Conservation (phyloP, 2,329 filamentous ascomycete genomes). For the Bertia moriformis region DNA sequence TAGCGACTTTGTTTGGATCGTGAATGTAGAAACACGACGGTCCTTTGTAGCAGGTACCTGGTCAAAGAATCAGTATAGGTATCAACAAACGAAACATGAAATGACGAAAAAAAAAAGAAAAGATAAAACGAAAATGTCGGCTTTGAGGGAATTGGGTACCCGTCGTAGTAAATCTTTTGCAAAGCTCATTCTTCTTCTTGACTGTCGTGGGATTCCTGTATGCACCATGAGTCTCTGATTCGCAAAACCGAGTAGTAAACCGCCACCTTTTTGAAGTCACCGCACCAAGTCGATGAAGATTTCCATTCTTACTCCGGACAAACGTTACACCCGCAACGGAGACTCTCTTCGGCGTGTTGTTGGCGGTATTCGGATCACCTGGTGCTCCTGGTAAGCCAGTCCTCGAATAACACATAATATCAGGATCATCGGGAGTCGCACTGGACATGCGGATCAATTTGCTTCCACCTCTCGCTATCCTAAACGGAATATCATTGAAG, state of each 20-base stretch:
- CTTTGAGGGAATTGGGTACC: conserved; percentile 32
- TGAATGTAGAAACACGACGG: conserved; percentile 68
- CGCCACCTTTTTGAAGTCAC: conserved; percentile 63
- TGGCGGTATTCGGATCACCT: conserved; percentile 45
- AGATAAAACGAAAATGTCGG: background rate
- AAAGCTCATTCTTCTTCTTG: conserved; percentile 60
- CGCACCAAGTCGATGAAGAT: conserved; percentile 65
- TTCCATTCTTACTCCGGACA: conserved; percentile 74
- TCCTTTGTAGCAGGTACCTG: conserved; percentile 77
- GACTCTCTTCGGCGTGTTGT: conserved; percentile 60
- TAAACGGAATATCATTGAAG: conserved; percentile 61
- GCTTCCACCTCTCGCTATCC: conserved; percentile 62
- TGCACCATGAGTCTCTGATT: too few species aligned
- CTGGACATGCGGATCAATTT: conserved; percentile 65
- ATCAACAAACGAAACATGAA: conserved; percentile 14
- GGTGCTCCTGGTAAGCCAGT: conserved; percentile 6
- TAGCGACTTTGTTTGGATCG: conserved; percentile 72
- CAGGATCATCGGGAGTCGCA: conserved; percentile 31
- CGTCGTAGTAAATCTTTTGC: conserved; percentile 57
- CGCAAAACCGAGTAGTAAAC: background rate
- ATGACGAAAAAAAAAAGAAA: background rate
- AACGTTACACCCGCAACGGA: conserved; percentile 67
- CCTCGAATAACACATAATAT: too few species aligned
- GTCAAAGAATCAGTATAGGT: conserved; percentile 8
- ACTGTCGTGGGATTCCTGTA: conserved; percentile 33